Percentiles rank a stretch among this genome's conserved stretches.
Conservation (phyloP, 1,139 yeast species). For the Pichia sorboxylosa region DNA sequence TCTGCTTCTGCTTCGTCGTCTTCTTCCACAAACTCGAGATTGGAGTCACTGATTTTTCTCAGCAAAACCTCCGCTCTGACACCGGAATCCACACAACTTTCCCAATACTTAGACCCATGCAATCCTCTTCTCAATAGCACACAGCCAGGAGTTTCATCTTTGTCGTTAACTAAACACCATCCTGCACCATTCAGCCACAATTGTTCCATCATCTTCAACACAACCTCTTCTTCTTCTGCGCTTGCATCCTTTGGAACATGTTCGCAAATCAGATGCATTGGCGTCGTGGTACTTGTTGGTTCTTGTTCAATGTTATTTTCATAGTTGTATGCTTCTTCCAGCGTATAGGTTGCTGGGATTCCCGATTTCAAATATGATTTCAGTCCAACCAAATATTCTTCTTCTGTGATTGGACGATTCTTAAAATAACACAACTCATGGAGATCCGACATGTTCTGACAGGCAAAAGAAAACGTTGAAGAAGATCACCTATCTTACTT, state of each 20-base stretch:
- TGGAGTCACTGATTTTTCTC: constrained; percentile 57
- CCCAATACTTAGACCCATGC: constrained; percentile 28
- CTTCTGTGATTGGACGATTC: constrained; percentile 41
- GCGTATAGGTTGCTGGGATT: constrained; percentile 71
- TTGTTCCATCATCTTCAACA: constrained; percentile 45
- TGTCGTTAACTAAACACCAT: constrained; percentile 65
- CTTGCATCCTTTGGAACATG: constrained; percentile 36
- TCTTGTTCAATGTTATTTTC: constrained; percentile 32
- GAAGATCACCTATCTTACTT: too few relatives aligned
- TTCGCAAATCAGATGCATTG: constrained; percentile 57
- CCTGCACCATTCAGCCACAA: constrained; percentile 84
- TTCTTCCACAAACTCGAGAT: constrained; percentile 34
- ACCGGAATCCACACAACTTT: constrained; percentile 65
- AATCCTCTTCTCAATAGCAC: constrained; percentile 42
- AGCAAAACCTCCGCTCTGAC: constrained; percentile 78
- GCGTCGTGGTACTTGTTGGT: constrained; percentile 47
- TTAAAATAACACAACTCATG: constrained; percentile 56
- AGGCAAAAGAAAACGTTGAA: too few relatives aligned
- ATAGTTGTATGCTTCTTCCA: constrained; percentile 60
- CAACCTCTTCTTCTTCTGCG: constrained; percentile 37
- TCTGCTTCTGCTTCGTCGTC: constrained; percentile 34
- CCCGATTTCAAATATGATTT: constrained; percentile 43
- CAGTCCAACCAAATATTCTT: constrained; percentile 33
- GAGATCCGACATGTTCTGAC: constrained; percentile 59
- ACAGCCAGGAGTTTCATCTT: constrained; percentile 70